Conservation (phyloP, 495 filamentous ascomycete genomes). For the Trichoderma orchidacearum region DNA sequence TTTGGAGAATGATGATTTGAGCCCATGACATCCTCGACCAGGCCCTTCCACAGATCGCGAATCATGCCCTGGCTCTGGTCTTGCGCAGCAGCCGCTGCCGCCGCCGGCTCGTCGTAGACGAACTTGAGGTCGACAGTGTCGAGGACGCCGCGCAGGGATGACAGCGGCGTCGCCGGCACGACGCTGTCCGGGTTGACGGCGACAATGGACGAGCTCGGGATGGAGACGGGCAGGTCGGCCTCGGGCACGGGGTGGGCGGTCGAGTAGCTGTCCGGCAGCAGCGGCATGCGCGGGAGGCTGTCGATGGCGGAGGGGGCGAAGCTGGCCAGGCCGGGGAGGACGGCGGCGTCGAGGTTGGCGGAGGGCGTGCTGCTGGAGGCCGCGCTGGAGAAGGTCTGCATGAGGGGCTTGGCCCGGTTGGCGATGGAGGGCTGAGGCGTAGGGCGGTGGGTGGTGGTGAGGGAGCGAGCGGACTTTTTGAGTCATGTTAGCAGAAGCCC, state of each 20-base stretch:
- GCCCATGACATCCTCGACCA: conserved; percentile 30
- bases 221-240: conserved; percentile 17
- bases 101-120: conserved; percentile 13
- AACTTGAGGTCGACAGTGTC: conserved; percentile 35
- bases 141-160: conserved; percentile 29
- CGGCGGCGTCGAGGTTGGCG: conserved; percentile 8
- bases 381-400: conserved; percentile 35
- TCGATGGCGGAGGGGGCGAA: conserved; percentile 10
- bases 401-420: conserved; percentile 23
- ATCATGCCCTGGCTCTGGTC: conserved; percentile 24
- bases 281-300: conserved; percentile 24
- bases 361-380: conserved; percentile 19
- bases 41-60: conserved; percentile 28
- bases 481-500: conserved; percentile 10
- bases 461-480: conserved; percentile 14
- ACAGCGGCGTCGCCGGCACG: conserved; percentile 20
- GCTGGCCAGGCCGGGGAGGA: conserved; percentile 21
- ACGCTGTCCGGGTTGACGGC: conserved; percentile 29
- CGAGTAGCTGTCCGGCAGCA: conserved; percentile 28
- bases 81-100: conserved; percentile 5
- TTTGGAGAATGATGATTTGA: not conserved
- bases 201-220: conserved; percentile 24
- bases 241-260: conserved; percentile 6
- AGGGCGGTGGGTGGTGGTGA: conserved; percentile 19
- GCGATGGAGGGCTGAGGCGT: conserved; percentile 12